phyloP scores from a whole-genome alignment of 2,329 filamentous ascomycete genomes.

The Apiospora arundinis region DNA sequence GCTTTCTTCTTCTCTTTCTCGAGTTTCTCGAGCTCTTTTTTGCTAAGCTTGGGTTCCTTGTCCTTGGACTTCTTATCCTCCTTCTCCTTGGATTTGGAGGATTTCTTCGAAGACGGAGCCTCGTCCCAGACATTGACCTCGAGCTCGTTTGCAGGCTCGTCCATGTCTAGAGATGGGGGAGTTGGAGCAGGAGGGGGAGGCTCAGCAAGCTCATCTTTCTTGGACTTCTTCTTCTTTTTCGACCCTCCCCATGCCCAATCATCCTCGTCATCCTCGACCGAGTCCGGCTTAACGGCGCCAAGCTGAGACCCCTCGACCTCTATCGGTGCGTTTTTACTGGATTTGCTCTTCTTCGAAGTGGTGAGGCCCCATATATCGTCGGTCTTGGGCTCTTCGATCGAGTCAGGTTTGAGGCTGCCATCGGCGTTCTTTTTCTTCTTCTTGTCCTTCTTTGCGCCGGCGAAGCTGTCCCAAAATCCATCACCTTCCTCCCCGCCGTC shows the following conservation, averaged over 20 bases:
- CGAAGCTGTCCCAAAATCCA: constrained; percentile 33
- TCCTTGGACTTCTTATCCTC: constrained; percentile 49
- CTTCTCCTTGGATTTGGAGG: constrained; percentile 51
- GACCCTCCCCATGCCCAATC: constrained; percentile 49
- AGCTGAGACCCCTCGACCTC: constrained; percentile 54
- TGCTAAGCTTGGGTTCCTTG: constrained; percentile 52
- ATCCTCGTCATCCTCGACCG: constrained; percentile 51
- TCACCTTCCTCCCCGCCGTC: constrained; percentile 25
- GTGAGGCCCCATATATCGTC: constrained; percentile 47
- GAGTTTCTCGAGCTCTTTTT: constrained; percentile 58
- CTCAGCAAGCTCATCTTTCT: constrained; percentile 47
- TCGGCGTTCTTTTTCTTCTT: constrained; percentile 37
- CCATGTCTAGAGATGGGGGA: constrained; percentile 53
- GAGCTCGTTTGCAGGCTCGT: constrained; percentile 48
- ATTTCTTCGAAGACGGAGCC: constrained; percentile 36
- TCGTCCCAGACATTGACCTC: constrained; percentile 44
- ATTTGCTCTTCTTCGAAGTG: constrained; percentile 56
- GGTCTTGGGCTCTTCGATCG: constrained; percentile 49
- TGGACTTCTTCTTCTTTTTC: constrained; percentile 50
- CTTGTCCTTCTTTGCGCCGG: constrained; percentile 30
- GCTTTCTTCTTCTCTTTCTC: constrained; percentile 48
- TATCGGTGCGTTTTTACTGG: constrained; percentile 55
- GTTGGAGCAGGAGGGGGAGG: constrained; percentile 56
- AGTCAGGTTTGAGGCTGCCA: constrained; percentile 46
- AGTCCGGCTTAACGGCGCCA: constrained; percentile 54